Conservation (phyloP, 2,329 filamentous ascomycete genomes). For the Penicillium rolfsii region DNA sequence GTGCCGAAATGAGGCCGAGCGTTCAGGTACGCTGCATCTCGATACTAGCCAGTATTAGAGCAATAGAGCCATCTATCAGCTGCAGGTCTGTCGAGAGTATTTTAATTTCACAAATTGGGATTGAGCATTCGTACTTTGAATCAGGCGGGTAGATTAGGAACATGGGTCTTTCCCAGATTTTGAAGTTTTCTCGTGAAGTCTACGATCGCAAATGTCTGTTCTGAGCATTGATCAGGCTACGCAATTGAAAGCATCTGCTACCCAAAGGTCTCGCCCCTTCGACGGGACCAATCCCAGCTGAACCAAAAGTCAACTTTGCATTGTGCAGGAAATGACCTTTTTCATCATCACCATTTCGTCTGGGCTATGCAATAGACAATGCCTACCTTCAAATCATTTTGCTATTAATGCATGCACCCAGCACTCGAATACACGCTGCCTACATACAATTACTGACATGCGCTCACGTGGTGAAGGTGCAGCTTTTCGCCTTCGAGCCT, state of each 20-base stretch:
- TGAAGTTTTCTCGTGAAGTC: neutral
- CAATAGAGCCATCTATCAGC: neutral
- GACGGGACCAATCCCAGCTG: neutral
- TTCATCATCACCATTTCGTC: neutral
- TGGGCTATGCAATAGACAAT: neutral
- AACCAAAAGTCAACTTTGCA: neutral
- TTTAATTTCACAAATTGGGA: neutral
- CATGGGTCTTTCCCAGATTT: neutral
- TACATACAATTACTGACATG: neutral
- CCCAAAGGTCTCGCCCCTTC: neutral
- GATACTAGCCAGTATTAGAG: neutral
- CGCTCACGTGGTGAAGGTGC: constrained; percentile 1
- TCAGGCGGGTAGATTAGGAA: neutral
- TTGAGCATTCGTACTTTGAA: neutral
- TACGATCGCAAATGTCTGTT: neutral
- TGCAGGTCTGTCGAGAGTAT: neutral
- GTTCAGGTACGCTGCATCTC: constrained; percentile 3
- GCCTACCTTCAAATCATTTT: neutral
- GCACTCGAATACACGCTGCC: neutral
- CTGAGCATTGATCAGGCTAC: neutral
- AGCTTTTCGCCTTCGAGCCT: neutral
- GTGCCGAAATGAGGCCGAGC: neutral
- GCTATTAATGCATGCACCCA: neutral
- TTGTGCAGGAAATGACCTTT: neutral
- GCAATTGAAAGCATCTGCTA: neutral